phyloP scores from a whole-genome alignment of 1,284 basidiomycete genomes.

The Cryptococcus sp. region DNA sequence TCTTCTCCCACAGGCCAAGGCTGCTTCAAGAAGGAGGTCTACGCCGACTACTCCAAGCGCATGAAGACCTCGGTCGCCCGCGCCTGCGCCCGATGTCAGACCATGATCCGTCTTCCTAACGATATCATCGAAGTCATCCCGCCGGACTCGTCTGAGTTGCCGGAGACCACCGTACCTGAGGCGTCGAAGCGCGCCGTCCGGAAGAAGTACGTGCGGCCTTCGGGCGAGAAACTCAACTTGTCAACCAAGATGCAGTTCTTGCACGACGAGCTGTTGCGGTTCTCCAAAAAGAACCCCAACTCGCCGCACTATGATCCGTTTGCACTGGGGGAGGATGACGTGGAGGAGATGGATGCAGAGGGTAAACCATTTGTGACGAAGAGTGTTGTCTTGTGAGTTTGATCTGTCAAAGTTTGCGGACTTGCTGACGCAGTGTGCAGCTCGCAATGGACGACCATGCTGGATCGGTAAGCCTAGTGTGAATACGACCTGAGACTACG shows the following conservation, averaged over 20 bases:
- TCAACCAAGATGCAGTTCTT: conserved; percentile 84
- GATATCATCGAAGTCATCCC: conserved; percentile 76
- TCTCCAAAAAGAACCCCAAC: conserved; percentile 73
- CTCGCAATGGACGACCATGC: conserved; percentile 94
- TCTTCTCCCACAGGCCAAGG: conserved; percentile 47
- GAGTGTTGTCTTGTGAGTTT: conserved; percentile 84
- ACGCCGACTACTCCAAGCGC: conserved; percentile 72
- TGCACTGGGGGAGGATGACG: conserved; percentile 56
- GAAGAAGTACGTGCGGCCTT: conserved; percentile 68
- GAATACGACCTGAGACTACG: conserved; percentile 2
- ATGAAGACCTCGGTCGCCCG: conserved; percentile 56
- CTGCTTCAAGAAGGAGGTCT: conserved; percentile 74
- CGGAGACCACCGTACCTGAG: conserved; percentile 46
- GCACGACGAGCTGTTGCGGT: conserved; percentile 67
- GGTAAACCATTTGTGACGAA: conserved; percentile 57
- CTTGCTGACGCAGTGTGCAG: conserved; percentile 13
- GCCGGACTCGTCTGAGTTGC: conserved; percentile 50
- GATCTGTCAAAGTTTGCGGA: not conserved
- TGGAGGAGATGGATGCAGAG: conserved; percentile 65
- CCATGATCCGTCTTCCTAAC: conserved; percentile 55
- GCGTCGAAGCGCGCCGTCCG: conserved; percentile 28
- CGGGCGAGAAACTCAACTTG: conserved; percentile 66
- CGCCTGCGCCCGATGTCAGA: conserved; percentile 71
- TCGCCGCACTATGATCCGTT: conserved; percentile 76
- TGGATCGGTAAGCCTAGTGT: conserved; percentile 68